Evolutionary conservation across 2,329 filamentous ascomycete species (phyloP), one percentile per base, ranked within the genome.

Genomic region (Cladophialophora exuberans): DNA sequence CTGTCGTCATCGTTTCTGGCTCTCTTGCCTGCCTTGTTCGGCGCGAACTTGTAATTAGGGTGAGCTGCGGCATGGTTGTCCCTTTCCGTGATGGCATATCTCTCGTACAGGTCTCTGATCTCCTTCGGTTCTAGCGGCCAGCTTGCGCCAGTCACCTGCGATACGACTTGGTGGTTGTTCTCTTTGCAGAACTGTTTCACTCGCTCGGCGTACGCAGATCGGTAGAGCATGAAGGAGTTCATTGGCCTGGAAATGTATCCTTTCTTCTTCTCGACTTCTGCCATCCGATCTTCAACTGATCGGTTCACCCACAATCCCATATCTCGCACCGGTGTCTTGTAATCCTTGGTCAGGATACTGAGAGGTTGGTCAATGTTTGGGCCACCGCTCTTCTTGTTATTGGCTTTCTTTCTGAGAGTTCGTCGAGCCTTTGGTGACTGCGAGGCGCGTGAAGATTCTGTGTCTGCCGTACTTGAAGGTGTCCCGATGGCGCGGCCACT

Each of bases 171-270:
- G 70, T 99, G 93, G 73, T 97, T 97, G 71, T 94, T 93, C 65
- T 94, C 85, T 11, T 83, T 77, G 64, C 88, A 89, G 79, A 86
- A 89, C 47, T 83, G 79, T 72, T 96, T 96, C 56, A 89, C 90
- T 26, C 91, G 81, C 59, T 94, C 89, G 57, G 95, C 89, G 68
- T 90, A 97, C 5, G 90, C 90, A 62, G 94, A 96, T 36, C 94
- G 87, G 71, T 99, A 99, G 46, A 99, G 79, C 88, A 99, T 96
- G 76, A 97, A 99, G 1, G 90, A 93, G 71, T 99, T 99, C 87
- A 97, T 96, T 2, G 94, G 92, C 25, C 94, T 82, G 66, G 93
- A 90, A 63, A 97, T 82, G 69, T 92, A 91, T 22, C 89, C 89
- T 65, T 86, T 90, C 54, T 84, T 82, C 64, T 83, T 81, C 38